Evolutionary conservation across 2,329 filamentous ascomycete genomes (phyloP).

Genomic region (Hansfordia pulvinata): DNA sequence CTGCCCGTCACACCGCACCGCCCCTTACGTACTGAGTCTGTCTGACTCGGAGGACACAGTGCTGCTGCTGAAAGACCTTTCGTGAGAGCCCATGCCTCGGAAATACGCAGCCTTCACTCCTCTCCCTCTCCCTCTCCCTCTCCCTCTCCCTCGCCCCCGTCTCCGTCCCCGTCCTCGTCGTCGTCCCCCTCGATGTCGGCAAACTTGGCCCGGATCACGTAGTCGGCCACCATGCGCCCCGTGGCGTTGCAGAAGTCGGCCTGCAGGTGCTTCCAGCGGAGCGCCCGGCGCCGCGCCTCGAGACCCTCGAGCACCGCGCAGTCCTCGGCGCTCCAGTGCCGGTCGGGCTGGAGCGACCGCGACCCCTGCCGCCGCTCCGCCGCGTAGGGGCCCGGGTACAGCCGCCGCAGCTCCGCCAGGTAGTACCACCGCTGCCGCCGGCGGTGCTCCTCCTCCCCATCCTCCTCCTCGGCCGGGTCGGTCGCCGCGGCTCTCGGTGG

Average conservation of each 20-base stretch:
- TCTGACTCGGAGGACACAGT: no score
- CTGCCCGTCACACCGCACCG: no score
- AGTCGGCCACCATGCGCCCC: conserved; percentile 9
- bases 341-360: conserved; percentile 7
- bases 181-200: not conserved
- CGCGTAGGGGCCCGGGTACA: conserved; percentile 6
- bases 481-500: not conserved
- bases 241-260: conserved; percentile 16
- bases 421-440: conserved; percentile 7
- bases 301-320: conserved; percentile 10
- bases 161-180: not conserved
- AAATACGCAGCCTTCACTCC: no score
- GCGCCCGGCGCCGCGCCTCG: conserved; percentile 12
- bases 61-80: no score
- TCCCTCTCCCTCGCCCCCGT: not conserved
- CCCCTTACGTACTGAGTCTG: no score
- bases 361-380: not conserved
- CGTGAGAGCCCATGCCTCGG: no score
- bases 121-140: not conserved
- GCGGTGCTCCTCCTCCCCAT: conserved; percentile 3
- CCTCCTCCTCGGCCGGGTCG: conserved; percentile 1
- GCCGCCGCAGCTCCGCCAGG: conserved; percentile 3
- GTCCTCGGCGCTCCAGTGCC: conserved; percentile 11
- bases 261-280: conserved; percentile 12
- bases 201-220: conserved; percentile 14